These are phyloP conservation scores for Pyrus hybrid DNA, from an alignment of 331 rosid species.

Conservation along the genomic window DNA sequence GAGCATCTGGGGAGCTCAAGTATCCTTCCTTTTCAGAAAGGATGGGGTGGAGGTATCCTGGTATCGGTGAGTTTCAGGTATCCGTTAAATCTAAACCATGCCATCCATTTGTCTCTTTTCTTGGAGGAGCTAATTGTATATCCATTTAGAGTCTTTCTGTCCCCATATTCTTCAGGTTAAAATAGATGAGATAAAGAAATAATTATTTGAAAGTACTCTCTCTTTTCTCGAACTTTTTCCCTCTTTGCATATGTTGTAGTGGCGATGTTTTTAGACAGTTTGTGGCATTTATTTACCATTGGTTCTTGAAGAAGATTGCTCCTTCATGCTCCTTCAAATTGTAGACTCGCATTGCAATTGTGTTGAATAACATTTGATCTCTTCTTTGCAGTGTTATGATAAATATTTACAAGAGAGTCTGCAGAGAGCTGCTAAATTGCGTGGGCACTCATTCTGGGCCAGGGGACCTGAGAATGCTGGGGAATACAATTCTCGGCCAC, in stretches of 20 bases:
- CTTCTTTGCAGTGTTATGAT: constrained; percentile 78
- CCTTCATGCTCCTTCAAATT: not conserved
- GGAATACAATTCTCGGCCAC: constrained; percentile 83
- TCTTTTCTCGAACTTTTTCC: not conserved
- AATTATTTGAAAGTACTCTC: not conserved
- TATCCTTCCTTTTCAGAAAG: constrained; percentile 89
- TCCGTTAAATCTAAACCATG: constrained; percentile 18
- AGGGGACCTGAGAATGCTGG: constrained; percentile 98
- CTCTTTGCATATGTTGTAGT: not conserved
- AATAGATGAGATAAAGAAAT: not conserved
- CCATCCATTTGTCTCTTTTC: not conserved
- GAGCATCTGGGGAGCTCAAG: constrained; percentile 91
- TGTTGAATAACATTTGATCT: not conserved
- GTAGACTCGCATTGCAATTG: not conserved
- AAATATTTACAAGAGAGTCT: constrained; percentile 77
- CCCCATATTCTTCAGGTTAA: not conserved
- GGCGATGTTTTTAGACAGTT: not conserved
- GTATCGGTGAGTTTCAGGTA: constrained; percentile 99
- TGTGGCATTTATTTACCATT: not conserved
- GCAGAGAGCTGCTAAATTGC: constrained; percentile 70
- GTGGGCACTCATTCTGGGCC: constrained; percentile 94
- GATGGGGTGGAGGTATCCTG: constrained; percentile 98
- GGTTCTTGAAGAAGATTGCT: not conserved
- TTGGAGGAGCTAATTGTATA: not conserved
- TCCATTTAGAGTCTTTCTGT: not conserved